These are phyloP conservation scores for Pythium oligandrum DNA, from an alignment of 352 stramenopile genomes.

Conservation along the genomic window DNA sequence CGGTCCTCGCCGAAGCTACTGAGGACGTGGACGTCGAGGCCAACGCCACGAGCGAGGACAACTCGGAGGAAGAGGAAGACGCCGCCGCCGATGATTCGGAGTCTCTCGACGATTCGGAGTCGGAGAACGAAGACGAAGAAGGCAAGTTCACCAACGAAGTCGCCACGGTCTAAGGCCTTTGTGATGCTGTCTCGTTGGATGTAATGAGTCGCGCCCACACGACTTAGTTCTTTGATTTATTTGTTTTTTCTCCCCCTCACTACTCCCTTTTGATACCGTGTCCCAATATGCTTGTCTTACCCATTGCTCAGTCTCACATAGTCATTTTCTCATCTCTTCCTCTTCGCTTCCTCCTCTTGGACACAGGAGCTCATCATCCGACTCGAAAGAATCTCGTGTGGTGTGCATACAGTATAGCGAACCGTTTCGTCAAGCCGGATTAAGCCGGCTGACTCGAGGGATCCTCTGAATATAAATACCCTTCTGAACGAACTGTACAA, in stretches of 20 bases:
- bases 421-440: too few species aligned
- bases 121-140: slow-evolving; percentile 37
- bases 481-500: too few species aligned
- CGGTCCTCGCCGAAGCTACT: slow-evolving; percentile 33
- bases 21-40: slow-evolving; percentile 64
- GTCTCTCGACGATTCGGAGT: slow-evolving; percentile 48
- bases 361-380: too few species aligned
- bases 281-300: neutral
- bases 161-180: slow-evolving; percentile 23
- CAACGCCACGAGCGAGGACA: slow-evolving; percentile 16
- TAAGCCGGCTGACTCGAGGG: too few species aligned
- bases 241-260: slow-evolving; percentile 11
- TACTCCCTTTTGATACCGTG: neutral
- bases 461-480: too few species aligned
- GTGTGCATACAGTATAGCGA: too few species aligned
- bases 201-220: slow-evolving; percentile 22
- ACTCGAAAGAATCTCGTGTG: too few species aligned
- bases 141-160: slow-evolving; percentile 52
- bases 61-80: slow-evolving; percentile 21
- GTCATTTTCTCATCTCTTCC: slow-evolving; percentile 1
- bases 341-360: too few species aligned
- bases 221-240: slow-evolving; percentile 13
- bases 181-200: slow-evolving; percentile 19
- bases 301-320: neutral
- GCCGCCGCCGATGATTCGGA: slow-evolving; percentile 30